These are phyloP conservation scores for Aspergillus aculeatinus DNA, from an alignment of 2,329 filamentous ascomycete genomes.

Conservation along the genomic window DNA sequence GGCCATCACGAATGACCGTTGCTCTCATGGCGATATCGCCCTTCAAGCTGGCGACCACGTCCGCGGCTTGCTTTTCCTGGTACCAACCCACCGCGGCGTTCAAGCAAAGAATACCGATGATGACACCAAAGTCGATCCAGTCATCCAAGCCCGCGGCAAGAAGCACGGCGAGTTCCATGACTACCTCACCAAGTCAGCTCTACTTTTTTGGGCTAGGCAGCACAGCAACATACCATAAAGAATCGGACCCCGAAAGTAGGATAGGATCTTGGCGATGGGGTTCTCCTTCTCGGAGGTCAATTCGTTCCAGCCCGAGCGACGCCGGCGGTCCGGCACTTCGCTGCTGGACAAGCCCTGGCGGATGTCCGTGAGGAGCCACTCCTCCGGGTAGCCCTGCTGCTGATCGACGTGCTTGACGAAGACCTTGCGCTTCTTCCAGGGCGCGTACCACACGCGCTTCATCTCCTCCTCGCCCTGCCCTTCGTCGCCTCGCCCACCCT, in stretches of 20 bases:
- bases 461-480: slow-evolving; percentile 42
- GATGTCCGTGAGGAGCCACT: slow-evolving; percentile 70
- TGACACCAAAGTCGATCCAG: slow-evolving; percentile 77
- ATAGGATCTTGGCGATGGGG: slow-evolving; percentile 69
- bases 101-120: slow-evolving; percentile 70
- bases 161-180: slow-evolving; percentile 75
- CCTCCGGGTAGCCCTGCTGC: slow-evolving; percentile 51
- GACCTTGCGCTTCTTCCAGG: slow-evolving; percentile 50
- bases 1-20: slow-evolving; percentile 64
- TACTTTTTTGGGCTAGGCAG: background rate
- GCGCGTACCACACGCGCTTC: slow-evolving; percentile 61
- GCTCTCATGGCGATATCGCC: slow-evolving; percentile 77
- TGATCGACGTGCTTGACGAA: slow-evolving; percentile 25
- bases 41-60: slow-evolving; percentile 73
- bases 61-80: slow-evolving; percentile 77
- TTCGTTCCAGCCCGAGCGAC: slow-evolving; percentile 69
- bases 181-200: slow-evolving; percentile 24
- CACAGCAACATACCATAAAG: slow-evolving; percentile 63
- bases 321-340: slow-evolving; percentile 63
- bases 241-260: slow-evolving; percentile 73
- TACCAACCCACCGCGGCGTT: slow-evolving; percentile 78
- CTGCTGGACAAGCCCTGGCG: slow-evolving; percentile 58
- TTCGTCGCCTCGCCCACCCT: slow-evolving; percentile 46
- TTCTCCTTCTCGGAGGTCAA: slow-evolving; percentile 76
- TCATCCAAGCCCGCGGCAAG: slow-evolving; percentile 71